Evolutionary conservation across 2,329 filamentous ascomycete species (phyloP), one percentile per base, ranked within the genome.

Genomic region (Fusarium sp.): DNA sequence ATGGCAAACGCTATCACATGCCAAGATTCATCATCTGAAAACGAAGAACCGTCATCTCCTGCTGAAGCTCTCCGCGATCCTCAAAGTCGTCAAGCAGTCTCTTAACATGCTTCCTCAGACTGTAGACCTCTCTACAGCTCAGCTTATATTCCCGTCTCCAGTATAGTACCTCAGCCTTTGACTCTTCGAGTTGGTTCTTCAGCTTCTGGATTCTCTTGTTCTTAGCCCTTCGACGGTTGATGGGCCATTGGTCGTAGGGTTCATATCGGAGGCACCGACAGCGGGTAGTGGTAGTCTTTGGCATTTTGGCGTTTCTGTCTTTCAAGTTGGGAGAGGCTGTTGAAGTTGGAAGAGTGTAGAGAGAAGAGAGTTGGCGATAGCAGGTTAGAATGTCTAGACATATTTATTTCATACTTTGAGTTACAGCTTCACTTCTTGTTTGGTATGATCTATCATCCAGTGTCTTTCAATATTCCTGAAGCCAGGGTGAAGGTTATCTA

Each of bases 401-500:
- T 6, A 11, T 38, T 38, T 38, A n/a, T 38, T 38, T 38, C 1
- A 34, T 34, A 34, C 5, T n/a, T n/a, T 38, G 16, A 38, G 32
- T 9, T 18, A 11, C 32, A 38, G 9, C 8, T 38, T 38, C 32
- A 38, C 16, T 38, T n/a, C 1, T 38, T 10, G 16, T 11, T 38
- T 11, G 9, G 9, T 18, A 5, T 16, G 5, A 16, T 4, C 1
- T 6, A 38, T 38, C 5, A 5, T 38, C 9, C 9, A n/a, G 16
- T n/a, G 16, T 38, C 16, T n/a, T n/a, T 38, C 16, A 38, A 11
- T 5, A 11, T 38, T 4, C 32, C 6, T 18, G 16, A 11, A 38
- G 5, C 0, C 9, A n/a, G 16, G 16, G 12, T 8, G 9, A 6
- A 4, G 3, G 4, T 4, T 6, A 5, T 38, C 16, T 38, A 38